phyloP scores from a whole-genome alignment of 169 alveolate species.

The Sarcocystis neurona region DNA sequence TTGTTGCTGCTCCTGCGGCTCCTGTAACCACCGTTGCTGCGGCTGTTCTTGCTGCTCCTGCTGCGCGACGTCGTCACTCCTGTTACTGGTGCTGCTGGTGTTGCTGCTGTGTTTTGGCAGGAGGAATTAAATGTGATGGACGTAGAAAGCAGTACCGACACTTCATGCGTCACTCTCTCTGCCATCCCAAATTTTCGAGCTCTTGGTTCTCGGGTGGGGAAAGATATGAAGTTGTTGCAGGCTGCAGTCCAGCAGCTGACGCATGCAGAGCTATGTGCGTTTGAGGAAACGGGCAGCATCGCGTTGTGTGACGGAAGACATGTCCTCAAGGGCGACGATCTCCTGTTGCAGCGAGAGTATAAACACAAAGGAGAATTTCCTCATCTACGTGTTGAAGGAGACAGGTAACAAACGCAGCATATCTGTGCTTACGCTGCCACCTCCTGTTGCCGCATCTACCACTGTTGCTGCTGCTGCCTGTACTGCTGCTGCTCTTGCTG shows the following conservation, averaged over 20 bases:
- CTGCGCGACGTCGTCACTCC: no score
- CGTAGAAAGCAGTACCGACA: constrained; percentile 34
- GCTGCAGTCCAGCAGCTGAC: constrained; percentile 34
- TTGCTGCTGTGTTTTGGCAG: no score
- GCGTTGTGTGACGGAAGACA: constrained; percentile 14
- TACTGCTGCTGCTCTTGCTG: background rate
- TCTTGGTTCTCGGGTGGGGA: constrained; percentile 52
- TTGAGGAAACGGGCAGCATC: constrained; percentile 15
- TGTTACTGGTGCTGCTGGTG: no score
- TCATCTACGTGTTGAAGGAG: constrained; percentile 34
- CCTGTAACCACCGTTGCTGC: no score
- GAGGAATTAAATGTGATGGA: constrained; percentile 68
- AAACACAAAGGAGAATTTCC: background rate
- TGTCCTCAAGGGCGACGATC: constrained; percentile 16
- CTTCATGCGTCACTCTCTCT: background rate
- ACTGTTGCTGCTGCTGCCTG: background rate
- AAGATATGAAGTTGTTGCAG: constrained; percentile 18
- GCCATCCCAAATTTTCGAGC: constrained; percentile 27
- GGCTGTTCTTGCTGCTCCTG: no score
- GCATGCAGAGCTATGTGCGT: constrained; percentile 33
- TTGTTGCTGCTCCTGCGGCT: no score
- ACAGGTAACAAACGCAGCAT: constrained; percentile 13
- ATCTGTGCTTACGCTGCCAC: background rate
- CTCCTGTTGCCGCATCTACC: background rate
- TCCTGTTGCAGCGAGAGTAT: constrained; percentile 7